Conservation (phyloP, 306 rosid species). For the Cucurbita argyrosperma region DNA sequence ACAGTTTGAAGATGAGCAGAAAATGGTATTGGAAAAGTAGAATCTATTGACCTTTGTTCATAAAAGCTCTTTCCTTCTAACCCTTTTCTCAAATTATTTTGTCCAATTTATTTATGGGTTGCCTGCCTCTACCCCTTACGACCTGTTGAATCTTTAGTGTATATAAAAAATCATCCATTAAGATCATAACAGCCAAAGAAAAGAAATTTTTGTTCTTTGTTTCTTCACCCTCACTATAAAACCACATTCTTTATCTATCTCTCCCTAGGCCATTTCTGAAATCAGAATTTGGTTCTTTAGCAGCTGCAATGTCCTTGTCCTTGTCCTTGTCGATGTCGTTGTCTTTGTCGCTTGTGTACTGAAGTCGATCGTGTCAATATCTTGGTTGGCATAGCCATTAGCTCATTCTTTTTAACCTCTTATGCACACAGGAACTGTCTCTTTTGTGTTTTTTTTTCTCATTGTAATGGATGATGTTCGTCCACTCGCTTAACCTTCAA, state of each 20-base stretch:
- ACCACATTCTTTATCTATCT: background rate
- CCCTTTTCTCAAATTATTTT: conserved; percentile 16
- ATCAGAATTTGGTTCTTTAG: background rate
- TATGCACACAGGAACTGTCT: background rate
- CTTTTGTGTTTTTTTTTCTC: background rate
- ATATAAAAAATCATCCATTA: conserved; percentile 37
- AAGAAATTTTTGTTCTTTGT: conserved; percentile 15
- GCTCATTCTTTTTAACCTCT: conserved; percentile 14
- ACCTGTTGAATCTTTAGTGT: conserved; percentile 56
- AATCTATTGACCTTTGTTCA: conserved; percentile 1
- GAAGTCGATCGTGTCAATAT: background rate
- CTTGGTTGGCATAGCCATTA: conserved; percentile 32
- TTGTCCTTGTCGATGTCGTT: background rate
- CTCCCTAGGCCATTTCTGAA: background rate
- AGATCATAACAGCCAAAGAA: conserved; percentile 24
- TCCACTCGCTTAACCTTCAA: background rate
- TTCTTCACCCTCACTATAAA: background rate
- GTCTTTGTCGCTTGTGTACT: background rate
- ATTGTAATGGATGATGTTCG: background rate
- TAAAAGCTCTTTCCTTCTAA: conserved; percentile 8
- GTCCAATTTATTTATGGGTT: conserved; percentile 38
- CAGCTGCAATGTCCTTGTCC: background rate
- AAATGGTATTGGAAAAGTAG: conserved; percentile 20
- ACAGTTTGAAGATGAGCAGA: conserved; percentile 5
- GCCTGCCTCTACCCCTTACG: conserved; percentile 20